Evolutionary conservation across 2,329 filamentous ascomycete species (phyloP), one percentile per base, ranked within the genome.

Genomic region (Exserohilum rostratum): DNA sequence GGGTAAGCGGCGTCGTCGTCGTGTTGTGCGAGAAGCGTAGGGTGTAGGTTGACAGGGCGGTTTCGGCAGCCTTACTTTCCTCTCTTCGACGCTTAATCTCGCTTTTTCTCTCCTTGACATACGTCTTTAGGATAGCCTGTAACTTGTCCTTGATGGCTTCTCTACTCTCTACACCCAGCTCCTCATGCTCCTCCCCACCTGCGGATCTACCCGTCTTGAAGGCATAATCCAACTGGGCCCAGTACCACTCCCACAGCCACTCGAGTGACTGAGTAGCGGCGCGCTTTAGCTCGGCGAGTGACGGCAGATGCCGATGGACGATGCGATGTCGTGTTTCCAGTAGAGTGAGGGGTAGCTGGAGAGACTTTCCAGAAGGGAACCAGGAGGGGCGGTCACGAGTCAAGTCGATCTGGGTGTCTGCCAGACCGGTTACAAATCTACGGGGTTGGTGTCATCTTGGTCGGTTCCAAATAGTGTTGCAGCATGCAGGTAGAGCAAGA

Each of bases 171-270:
- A 55, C 53, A 6, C 46, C 47, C 6, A 55, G 22, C 13, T 55
- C 47, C 15, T 51, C 47, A 3, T 43, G 22, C 17, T 40, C 22
- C 5, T 15, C 46, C 11, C 15, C 35, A 9, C 51, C 9, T 2
- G 48, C 45, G 13, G 4, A 25, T 25, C 4, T 25, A 25, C 13
- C 38, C 10, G 38, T 40, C 1, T 53, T 44, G 46, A 74, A 68
- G 3, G 64, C 65, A n/a, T 60, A 18, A 50, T 80, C 79, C 17
- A 87, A 70, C 33, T 78, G 76, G 11, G 69, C 76, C 93, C 93
- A 98, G 78, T 96, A 97, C 73, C 90, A 90, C 48, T 87, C 83
- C 90, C 91, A 96, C 46, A 97, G 87, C 93, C 93, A 97, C 39
- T 81, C 80, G 58, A 97, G 79, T 1, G 89, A 90, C 65, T 88